Percentiles rank a stretch among this genome's conserved stretches.
These are phyloP conservation scores for Cercospora sp. DNA, from an alignment of 2,329 filamentous ascomycete genomes.

Conservation along the genomic window DNA sequence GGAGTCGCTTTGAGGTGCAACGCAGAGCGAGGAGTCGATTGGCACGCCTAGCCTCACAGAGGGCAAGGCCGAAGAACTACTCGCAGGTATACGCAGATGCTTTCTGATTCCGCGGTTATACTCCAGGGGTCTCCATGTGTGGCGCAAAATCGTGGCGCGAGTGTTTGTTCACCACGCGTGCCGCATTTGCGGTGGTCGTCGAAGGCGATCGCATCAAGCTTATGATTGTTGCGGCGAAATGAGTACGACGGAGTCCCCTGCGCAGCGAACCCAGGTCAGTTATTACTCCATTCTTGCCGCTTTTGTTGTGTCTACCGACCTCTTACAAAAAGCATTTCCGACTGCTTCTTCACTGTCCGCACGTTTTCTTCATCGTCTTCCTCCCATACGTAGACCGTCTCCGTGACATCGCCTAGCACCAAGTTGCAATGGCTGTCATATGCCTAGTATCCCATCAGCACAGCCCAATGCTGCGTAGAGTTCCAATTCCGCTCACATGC, in stretches of 20 bases:
- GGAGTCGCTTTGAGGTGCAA: not conserved
- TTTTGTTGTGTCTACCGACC: constrained; percentile 56
- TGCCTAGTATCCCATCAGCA: constrained; percentile 59
- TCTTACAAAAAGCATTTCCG: constrained; percentile 97
- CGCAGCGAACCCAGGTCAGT: not conserved
- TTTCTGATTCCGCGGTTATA: not conserved
- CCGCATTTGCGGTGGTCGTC: not conserved
- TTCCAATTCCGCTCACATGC: constrained; percentile 64
- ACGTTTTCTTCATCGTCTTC: constrained; percentile 78
- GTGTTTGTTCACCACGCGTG: not conserved
- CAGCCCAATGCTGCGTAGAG: no score
- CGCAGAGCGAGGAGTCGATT: not conserved
- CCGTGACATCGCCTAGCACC: constrained; percentile 92
- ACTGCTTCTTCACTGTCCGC: constrained; percentile 89
- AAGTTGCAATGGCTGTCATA: constrained; percentile 99
- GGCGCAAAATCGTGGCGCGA: not conserved
- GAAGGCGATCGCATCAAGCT: not conserved
- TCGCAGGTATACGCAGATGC: not conserved
- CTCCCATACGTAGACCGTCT: constrained; percentile 92
- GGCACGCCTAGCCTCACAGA: not conserved
- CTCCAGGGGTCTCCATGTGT: not conserved
- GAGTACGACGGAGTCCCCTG: constrained; percentile 54
- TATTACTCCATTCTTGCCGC: not conserved
- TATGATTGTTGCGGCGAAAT: constrained; percentile 44
- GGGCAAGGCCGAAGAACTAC: not conserved